A percentile compares a stretch with the other conserved stretches of the same genome.
Evolutionary conservation across 1,284 basidiomycete species (phyloP).

Genomic region (Mycena sp.): DNA sequence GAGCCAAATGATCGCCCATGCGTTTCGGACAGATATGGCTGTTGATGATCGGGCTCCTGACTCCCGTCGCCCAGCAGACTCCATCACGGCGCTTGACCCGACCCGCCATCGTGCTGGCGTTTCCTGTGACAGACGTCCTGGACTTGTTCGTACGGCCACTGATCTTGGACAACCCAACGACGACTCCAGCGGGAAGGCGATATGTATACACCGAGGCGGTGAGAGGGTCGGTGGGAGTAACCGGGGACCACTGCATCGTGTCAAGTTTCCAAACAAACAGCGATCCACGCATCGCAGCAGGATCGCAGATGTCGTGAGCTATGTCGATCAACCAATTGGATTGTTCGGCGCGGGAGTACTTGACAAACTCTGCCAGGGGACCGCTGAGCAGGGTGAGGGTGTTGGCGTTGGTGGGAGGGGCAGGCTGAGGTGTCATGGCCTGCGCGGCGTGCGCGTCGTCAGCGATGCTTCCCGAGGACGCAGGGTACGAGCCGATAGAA

Average conservation of each 20-base stretch:
- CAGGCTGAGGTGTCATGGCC: neutral
- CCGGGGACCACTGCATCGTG: neutral
- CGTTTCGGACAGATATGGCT: slow-evolving; percentile 21
- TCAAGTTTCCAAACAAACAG: neutral
- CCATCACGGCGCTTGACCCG: slow-evolving; percentile 10
- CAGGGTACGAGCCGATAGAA: neutral
- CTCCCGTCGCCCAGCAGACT: slow-evolving; percentile 3
- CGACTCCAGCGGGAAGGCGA: neutral
- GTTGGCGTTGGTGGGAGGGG: neutral
- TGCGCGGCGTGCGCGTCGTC: neutral
- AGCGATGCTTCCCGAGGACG: neutral
- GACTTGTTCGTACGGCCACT: neutral
- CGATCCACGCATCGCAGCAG: slow-evolving; percentile 1
- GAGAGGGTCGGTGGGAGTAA: neutral
- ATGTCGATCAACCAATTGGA: slow-evolving; percentile 18
- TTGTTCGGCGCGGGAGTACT: slow-evolving; percentile 7
- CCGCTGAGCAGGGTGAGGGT: neutral
- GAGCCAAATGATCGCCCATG: slow-evolving; percentile 15
- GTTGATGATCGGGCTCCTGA: neutral
- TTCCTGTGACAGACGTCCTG: neutral
- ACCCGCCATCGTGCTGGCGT: neutral
- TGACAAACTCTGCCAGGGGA: neutral
- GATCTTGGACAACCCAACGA: neutral
- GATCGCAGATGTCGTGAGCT: slow-evolving; percentile 26
- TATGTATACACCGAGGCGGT: neutral